Conservation (phyloP, 495 filamentous ascomycete species). For the Xylaria curta region DNA sequence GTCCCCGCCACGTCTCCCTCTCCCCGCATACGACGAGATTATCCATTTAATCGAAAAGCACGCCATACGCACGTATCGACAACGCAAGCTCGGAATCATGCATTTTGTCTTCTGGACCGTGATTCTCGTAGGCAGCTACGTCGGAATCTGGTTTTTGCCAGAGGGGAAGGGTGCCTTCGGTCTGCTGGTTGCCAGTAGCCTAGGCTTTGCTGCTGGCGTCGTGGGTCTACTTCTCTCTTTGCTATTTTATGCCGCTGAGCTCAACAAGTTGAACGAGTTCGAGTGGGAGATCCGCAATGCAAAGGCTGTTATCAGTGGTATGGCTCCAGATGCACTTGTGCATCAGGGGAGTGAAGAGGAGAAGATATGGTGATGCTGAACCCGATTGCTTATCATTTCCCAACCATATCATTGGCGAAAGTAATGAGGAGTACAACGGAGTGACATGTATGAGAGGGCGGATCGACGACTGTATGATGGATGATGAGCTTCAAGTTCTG, state of each 20-base stretch:
- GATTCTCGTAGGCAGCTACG: conserved; percentile 71
- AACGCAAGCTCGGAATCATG: conserved; percentile 69
- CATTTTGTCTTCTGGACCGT: conserved; percentile 75
- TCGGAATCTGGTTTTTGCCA: conserved; percentile 86
- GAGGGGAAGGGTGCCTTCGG: conserved; percentile 79
- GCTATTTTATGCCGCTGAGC: conserved; percentile 82
- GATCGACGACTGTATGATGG: background rate
- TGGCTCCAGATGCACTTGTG: conserved; percentile 27
- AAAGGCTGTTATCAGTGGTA: conserved; percentile 44
- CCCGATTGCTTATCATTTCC: too few species aligned
- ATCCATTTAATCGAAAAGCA: conserved; percentile 71
- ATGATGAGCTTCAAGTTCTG: background rate
- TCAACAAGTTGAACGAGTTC: conserved; percentile 89
- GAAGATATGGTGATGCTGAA: conserved; percentile 27
- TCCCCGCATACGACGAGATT: conserved; percentile 73
- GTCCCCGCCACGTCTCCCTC: conserved; percentile 35
- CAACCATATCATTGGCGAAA: background rate
- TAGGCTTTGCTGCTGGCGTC: conserved; percentile 76
- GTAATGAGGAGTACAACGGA: background rate
- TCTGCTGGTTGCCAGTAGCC: conserved; percentile 75
- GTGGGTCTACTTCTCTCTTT: conserved; percentile 86
- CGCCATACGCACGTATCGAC: conserved; percentile 67
- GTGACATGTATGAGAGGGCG: background rate
- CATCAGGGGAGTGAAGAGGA: conserved; percentile 35
- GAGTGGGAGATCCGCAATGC: conserved; percentile 89